Evolutionary conservation across 176 grass and related monocot genomes (phyloP).

Genomic region (Juncus effusus): DNA sequence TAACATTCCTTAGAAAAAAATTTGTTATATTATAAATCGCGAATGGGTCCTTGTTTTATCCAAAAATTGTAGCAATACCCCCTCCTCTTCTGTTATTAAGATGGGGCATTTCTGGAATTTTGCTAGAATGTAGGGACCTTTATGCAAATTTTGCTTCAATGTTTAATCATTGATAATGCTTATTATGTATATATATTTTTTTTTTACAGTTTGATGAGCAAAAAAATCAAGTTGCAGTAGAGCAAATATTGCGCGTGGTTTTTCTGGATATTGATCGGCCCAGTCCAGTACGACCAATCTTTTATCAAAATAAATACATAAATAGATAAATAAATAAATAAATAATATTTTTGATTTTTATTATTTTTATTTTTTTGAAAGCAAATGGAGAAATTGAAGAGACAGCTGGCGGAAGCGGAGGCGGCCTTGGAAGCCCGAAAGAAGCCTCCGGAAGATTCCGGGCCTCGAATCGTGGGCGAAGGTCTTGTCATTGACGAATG

Average conservation of each 20-base stretch:
- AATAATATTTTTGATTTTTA: not conserved
- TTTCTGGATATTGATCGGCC: conserved; percentile 76
- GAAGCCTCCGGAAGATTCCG: conserved; percentile 75
- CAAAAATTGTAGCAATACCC: too few relatives aligned
- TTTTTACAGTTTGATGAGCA: conserved; percentile 83
- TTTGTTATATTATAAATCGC: too few relatives aligned
- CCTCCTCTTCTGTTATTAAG: too few relatives aligned
- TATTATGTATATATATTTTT: conserved; percentile 16
- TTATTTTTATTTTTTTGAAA: conserved; percentile 28
- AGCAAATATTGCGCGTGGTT: conserved; percentile 83
- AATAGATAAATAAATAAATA: too few relatives aligned
- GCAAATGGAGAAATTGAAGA: conserved; percentile 96
- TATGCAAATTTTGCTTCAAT: not conserved
- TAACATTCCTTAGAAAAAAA: conserved; percentile 2
- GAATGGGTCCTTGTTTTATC: too few relatives aligned
- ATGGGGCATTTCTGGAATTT: too few relatives aligned
- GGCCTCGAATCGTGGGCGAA: conserved; percentile 68
- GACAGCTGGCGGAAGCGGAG: conserved; percentile 89
- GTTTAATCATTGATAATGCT: not conserved
- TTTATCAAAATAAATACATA: too few relatives aligned
- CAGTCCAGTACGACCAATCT: conserved; percentile 42
- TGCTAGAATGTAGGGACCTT: too few relatives aligned
- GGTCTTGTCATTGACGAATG: conserved; percentile 98
- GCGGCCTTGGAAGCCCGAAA: conserved; percentile 83
- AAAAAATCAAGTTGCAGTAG: conserved; percentile 75